Evolutionary conservation across 352 stramenopile genomes (phyloP).

Genomic region (Halophytophthora batemanensis): DNA sequence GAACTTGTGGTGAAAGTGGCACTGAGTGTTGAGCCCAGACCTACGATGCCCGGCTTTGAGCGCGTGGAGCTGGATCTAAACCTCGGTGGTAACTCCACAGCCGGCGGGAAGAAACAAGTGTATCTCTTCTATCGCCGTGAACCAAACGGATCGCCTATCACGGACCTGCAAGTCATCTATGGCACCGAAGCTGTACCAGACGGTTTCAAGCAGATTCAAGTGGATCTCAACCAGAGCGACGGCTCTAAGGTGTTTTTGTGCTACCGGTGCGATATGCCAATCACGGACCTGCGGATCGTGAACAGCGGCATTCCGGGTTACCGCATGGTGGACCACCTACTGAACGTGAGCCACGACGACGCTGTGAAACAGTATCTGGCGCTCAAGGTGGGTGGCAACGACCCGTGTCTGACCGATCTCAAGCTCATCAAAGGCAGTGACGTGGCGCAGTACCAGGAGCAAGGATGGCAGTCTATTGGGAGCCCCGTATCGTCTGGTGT

Average conservation of each 20-base stretch:
- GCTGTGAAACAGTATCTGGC: slow-evolving; percentile 75
- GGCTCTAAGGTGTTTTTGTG: slow-evolving; percentile 82
- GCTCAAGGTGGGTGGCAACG: slow-evolving; percentile 79
- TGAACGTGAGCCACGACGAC: slow-evolving; percentile 72
- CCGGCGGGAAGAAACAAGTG: slow-evolving; percentile 79
- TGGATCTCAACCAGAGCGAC: slow-evolving; percentile 86
- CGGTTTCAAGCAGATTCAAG: slow-evolving; percentile 83
- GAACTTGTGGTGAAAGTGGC: slow-evolving; percentile 78
- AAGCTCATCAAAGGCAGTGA: slow-evolving; percentile 52
- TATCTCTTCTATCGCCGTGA: slow-evolving; percentile 81
- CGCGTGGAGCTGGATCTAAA: slow-evolving; percentile 84
- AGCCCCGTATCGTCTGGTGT: slow-evolving; percentile 41
- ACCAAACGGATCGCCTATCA: slow-evolving; percentile 78
- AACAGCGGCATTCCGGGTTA: slow-evolving; percentile 82
- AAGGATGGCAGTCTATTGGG: slow-evolving; percentile 74
- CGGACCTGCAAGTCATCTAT: slow-evolving; percentile 79
- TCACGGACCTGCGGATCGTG: slow-evolving; percentile 86
- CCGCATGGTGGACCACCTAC: slow-evolving; percentile 73
- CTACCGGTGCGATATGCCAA: slow-evolving; percentile 87
- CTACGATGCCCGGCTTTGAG: slow-evolving; percentile 66
- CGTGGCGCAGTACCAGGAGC: slow-evolving; percentile 36
- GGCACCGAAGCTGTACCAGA: slow-evolving; percentile 79
- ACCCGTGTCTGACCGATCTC: slow-evolving; percentile 77
- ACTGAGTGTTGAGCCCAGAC: slow-evolving; percentile 50
- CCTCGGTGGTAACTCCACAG: slow-evolving; percentile 42